Percentiles rank a stretch among this genome's conserved stretches.
phyloP scores from a whole-genome alignment of 1,284 basidiomycete genomes.

The Termitomyces sp. region DNA sequence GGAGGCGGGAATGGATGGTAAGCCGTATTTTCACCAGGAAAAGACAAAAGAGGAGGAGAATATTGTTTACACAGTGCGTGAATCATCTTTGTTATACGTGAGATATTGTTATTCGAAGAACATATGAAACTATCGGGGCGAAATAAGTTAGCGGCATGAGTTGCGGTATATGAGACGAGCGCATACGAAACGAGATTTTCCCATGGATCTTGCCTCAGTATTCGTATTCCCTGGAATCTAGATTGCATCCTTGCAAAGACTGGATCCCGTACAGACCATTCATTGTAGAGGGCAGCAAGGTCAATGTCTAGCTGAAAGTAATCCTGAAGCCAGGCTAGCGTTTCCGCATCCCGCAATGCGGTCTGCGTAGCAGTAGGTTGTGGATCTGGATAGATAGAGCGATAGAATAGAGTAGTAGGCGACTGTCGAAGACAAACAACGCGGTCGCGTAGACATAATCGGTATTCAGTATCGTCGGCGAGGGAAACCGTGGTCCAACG shows the following conservation, averaged over 20 bases:
- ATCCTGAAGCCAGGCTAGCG: constrained; percentile 72
- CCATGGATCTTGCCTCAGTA: constrained; percentile 93
- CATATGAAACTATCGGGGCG: constrained; percentile 80
- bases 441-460: constrained; percentile 72
- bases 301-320: constrained; percentile 90
- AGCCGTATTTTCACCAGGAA: constrained; percentile 25
- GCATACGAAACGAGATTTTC: constrained; percentile 89
- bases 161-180: neutral
- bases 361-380: constrained; percentile 29
- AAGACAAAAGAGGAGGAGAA: constrained; percentile 57
- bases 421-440: constrained; percentile 81
- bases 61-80: constrained; percentile 68
- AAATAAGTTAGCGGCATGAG: constrained; percentile 8
- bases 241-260: constrained; percentile 66
- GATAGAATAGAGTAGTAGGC: constrained; percentile 63
- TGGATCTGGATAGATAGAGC: constrained; percentile 55
- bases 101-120: constrained; percentile 96
- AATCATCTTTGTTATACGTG: constrained; percentile 88
- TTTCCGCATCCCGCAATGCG: constrained; percentile 49
- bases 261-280: constrained; percentile 75
- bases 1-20: constrained; percentile 89
- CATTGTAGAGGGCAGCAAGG: constrained; percentile 66
- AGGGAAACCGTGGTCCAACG: constrained; percentile 58
- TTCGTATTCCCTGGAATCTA: constrained; percentile 59
- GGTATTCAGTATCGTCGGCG: constrained; percentile 48